phyloP scores from a whole-genome alignment of 371 early-diverging fungal species.

The Rhizopus stolonifer region DNA sequence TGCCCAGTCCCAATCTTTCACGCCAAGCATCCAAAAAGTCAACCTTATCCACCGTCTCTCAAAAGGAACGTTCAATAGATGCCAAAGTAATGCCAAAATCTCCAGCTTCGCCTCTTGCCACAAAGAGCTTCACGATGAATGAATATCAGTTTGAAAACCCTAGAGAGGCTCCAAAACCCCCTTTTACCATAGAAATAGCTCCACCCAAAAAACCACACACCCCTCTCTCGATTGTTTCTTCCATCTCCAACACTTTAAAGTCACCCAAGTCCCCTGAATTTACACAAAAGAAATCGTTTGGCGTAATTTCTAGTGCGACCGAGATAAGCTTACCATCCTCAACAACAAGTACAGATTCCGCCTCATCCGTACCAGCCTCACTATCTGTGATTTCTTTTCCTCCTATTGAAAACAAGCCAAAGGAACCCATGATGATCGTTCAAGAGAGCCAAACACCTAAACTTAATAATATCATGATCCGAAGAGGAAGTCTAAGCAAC shows the following conservation, averaged over 20 bases:
- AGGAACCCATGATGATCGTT: too few species aligned
- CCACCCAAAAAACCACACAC: slow-evolving; percentile 1
- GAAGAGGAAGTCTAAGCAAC: slow-evolving; percentile 37
- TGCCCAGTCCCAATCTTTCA: slow-evolving; percentile 10
- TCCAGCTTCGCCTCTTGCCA: slow-evolving; percentile 22
- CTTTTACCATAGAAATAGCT: slow-evolving; percentile 2
- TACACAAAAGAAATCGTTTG: too few species aligned
- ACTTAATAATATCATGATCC: slow-evolving; percentile 11
- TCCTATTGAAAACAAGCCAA: too few species aligned
- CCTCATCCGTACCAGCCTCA: not conserved
- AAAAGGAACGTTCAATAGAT: slow-evolving; percentile 3
- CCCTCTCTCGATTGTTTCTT: not conserved
- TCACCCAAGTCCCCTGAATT: too few species aligned
- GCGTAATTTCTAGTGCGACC: not conserved
- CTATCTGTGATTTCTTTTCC: not conserved
- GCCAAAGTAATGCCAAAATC: slow-evolving; percentile 15
- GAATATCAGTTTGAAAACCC: slow-evolving; percentile 35
- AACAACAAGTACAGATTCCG: not conserved
- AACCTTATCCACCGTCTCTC: not conserved
- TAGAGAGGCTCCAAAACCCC: slow-evolving; percentile 37
- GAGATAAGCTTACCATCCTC: not conserved
- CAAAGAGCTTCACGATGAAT: slow-evolving; percentile 10
- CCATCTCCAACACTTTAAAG: not conserved
- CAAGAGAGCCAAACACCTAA: not conserved
- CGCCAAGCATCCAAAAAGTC: slow-evolving; percentile 5